Conservation (phyloP, 2,329 filamentous ascomycete species). For the Sphaerulina musiva region DNA sequence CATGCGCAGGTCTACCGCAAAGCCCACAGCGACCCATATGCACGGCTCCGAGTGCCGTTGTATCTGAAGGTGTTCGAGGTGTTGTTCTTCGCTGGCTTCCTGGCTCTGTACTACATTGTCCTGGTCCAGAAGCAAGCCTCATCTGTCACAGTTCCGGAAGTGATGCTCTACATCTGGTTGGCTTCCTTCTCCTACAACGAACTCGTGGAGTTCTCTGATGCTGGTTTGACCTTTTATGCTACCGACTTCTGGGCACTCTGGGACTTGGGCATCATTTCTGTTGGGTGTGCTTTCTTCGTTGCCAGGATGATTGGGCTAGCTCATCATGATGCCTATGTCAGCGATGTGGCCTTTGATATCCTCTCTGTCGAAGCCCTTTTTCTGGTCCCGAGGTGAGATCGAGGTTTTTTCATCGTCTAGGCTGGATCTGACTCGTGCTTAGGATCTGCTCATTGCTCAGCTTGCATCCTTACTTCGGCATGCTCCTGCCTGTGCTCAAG, state of each 20-base stretch:
- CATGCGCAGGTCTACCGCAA: constrained; percentile 69
- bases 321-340: constrained; percentile 55
- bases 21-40: constrained; percentile 62
- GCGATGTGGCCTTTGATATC: constrained; percentile 80
- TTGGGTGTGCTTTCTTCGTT: constrained; percentile 55
- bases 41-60: constrained; percentile 68
- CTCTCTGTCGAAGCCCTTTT: constrained; percentile 82
- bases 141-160: constrained; percentile 61
- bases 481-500: constrained; percentile 80
- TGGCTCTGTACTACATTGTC: constrained; percentile 80
- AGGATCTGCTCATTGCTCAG: constrained; percentile 82
- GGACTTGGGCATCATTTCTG: constrained; percentile 35
- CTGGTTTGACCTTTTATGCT: constrained; percentile 77
- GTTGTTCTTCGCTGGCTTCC: constrained; percentile 68
- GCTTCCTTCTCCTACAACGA: constrained; percentile 76
- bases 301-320: constrained; percentile 61
- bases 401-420: not conserved
- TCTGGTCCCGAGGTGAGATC: constrained; percentile 62
- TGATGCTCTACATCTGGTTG: constrained; percentile 77
- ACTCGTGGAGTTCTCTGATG: constrained; percentile 74
- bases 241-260: constrained; percentile 77
- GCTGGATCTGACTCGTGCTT: not conserved
- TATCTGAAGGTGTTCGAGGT: constrained; percentile 83
- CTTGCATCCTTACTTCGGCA: constrained; percentile 84
- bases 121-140: constrained; percentile 63